Evolutionary conservation across 1,284 basidiomycete genomes (phyloP), one percentile per base, ranked within the genome.

Genomic region (Hymenochaete sp.): DNA sequence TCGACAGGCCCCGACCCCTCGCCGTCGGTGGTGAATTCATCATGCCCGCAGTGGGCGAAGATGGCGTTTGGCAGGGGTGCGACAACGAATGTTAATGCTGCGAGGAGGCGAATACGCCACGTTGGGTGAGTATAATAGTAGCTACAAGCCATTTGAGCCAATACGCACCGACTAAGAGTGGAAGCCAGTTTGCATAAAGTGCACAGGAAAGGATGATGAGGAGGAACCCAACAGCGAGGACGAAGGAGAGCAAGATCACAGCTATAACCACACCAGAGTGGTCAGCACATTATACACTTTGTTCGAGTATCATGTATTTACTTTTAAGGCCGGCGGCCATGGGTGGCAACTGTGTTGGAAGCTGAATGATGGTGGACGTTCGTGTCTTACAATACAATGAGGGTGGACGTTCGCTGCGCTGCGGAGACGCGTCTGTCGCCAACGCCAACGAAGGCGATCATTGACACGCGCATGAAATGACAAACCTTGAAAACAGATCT

Each of bases 161-260:
- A 21, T 25, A 47, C 16, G n/a, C 57, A 96, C 95, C 95, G 55
- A 98, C 95, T 54, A 98, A 77, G 41, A 98, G 71, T 37, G 96
- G 96, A 11, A 98, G 72, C 96, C 96, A 99, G 65, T 99, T 98
- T 27, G 79, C 67, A 84, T 87, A 98, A 29, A 98, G 70, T 19
- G 96, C 95, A 62, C 96, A 98, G 1, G 91, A 93, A 24, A 99
- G 82, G 63, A 99, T 99, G 61, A 98, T 90, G 59, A 98, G 79
- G 47, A 98, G 70, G 68, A 98, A 99, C 21, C 96, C 96, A 24
- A 96, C 76, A 10, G 96, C 96, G 33, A 99, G 81, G 48, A 97
- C 89, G 65, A 98, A 96, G 3, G 95, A 93, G 44, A 97, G 79
- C 49, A 95, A 73, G 56, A 96, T 92, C 56, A 96, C 91, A 58